These are phyloP conservation scores for Pueraria montana DNA, from an alignment of 306 rosid species.

Conservation along the genomic window DNA sequence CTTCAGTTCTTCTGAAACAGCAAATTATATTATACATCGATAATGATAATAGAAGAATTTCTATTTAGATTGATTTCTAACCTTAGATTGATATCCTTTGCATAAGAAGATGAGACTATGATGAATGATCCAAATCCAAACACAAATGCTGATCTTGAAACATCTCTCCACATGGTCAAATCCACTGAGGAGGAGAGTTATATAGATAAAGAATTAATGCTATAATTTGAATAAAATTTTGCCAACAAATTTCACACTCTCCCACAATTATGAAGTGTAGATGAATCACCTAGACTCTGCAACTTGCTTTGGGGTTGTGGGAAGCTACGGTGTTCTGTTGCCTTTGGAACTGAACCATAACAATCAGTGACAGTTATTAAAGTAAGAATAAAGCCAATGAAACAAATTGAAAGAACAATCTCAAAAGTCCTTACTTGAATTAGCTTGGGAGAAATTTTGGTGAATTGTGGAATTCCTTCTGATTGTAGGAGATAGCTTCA, in stretches of 20 bases:
- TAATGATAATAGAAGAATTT: background rate
- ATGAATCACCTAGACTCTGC: conserved; percentile 80
- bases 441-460: conserved; percentile 51
- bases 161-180: conserved; percentile 90
- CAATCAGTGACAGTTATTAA: background rate
- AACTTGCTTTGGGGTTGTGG: conserved; percentile 78
- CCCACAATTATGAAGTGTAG: conserved; percentile 16
- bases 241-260: background rate
- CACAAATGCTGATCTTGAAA: conserved; percentile 82
- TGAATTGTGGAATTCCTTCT: conserved; percentile 57
- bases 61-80: conserved; percentile 40
- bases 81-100: conserved; percentile 81
- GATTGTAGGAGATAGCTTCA: conserved; percentile 58
- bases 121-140: conserved; percentile 80
- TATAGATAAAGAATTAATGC: conserved; percentile 23
- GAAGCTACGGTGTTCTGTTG: conserved; percentile 55
- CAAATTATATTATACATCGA: background rate
- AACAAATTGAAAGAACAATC: background rate
- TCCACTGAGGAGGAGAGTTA: conserved; percentile 65
- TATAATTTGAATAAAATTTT: conserved; percentile 7
- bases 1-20: conserved; percentile 40
- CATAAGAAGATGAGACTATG: conserved; percentile 76
- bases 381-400: background rate
- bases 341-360: conserved; percentile 51
- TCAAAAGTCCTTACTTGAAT: conserved; percentile 56